phyloP scores from a whole-genome alignment of 305 asterid genomes.

The Withania somnifera region DNA sequence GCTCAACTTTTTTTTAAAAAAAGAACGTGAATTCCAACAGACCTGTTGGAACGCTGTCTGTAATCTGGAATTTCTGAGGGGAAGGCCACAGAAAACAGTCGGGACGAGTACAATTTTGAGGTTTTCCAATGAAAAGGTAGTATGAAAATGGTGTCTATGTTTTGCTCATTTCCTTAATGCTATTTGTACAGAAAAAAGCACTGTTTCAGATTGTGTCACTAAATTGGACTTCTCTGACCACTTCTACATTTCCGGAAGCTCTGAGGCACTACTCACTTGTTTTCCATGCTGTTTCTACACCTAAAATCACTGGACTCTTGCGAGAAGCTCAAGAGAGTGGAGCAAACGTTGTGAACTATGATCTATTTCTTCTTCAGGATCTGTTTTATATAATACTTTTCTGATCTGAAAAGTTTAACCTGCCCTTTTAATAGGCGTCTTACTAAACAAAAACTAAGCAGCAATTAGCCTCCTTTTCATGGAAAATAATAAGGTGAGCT shows the following conservation, averaged over 20 bases:
- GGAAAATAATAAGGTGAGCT: no score
- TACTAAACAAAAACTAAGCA: no score
- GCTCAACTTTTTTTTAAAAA: background rate
- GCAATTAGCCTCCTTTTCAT: no score
- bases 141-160: background rate
- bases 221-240: background rate
- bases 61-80: background rate
- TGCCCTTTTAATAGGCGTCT: no score
- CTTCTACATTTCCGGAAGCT: conserved; percentile 45
- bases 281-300: conserved; percentile 88
- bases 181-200: background rate
- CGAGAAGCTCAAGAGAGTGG: conserved; percentile 75
- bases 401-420: background rate
- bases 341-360: conserved; percentile 51
- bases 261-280: conserved; percentile 57
- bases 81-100: background rate
- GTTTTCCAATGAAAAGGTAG: background rate
- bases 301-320: conserved; percentile 70
- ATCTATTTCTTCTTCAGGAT: background rate
- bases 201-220: background rate
- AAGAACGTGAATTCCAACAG: background rate
- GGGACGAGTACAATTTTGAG: background rate
- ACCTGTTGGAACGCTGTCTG: background rate
- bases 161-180: background rate
- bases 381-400: background rate